These are phyloP conservation scores for Tausonia pullulans DNA, from an alignment of 1,284 basidiomycete genomes.

Conservation along the genomic window DNA sequence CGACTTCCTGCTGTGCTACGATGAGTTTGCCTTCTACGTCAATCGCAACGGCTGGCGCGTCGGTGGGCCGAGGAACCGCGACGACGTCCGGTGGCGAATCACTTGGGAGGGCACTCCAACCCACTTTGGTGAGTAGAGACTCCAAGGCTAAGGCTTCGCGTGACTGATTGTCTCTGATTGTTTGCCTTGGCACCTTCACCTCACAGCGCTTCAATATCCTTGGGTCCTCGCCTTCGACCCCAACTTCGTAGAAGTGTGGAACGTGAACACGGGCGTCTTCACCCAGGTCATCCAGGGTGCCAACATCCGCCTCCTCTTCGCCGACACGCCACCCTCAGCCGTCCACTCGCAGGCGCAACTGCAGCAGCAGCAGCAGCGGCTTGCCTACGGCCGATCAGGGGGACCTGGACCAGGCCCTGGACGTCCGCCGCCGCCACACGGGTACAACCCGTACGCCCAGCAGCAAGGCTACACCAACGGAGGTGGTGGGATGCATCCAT, in stretches of 20 bases:
- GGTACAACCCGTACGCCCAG: background rate
- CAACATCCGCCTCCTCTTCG: conserved; percentile 79
- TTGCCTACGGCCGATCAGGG: conserved; percentile 37
- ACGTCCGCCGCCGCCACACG: background rate
- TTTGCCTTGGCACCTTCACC: background rate
- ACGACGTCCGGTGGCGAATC: conserved; percentile 65
- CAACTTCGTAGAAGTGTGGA: conserved; percentile 90
- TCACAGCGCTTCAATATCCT: conserved; percentile 81
- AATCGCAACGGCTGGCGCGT: conserved; percentile 93
- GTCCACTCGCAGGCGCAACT: conserved; percentile 28
- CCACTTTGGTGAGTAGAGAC: conserved; percentile 62
- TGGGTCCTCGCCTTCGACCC: conserved; percentile 96
- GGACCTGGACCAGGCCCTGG: background rate
- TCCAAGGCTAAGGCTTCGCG: background rate
- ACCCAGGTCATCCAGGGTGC: conserved; percentile 92
- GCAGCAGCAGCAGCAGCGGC: conserved; percentile 13
- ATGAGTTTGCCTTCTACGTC: conserved; percentile 98
- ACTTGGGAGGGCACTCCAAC: conserved; percentile 94
- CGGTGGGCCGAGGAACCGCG: conserved; percentile 38
- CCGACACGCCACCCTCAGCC: conserved; percentile 77
- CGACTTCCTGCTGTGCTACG: conserved; percentile 95
- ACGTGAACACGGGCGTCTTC: conserved; percentile 84
- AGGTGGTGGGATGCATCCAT: conserved; percentile 67
- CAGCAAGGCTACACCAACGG: background rate
- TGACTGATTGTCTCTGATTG: background rate